Base-by-base conservation (phyloP, 768 basidiomycete genomes). In the Agaricus sinodeliciosus region DNA sequence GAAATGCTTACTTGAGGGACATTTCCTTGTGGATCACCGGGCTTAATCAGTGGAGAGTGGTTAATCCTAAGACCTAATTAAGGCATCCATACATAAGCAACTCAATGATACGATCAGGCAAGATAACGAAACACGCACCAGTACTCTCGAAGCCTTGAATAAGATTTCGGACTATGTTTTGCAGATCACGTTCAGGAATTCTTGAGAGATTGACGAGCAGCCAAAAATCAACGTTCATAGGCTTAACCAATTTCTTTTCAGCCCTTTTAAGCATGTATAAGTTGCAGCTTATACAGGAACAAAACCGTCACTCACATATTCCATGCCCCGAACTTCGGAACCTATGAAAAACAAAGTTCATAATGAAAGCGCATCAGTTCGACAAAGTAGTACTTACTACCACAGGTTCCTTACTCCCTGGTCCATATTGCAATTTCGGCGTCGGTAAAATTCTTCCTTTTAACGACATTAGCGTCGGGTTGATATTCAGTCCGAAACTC, bases 261-360 rank as follows among this genome's bases (percentile, higher is more conserved):
- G 84, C 73, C 84, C 83, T 87, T 57, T 43, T 31, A 43, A 65
- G 54, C 72, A 77, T 57, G 22, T 22, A 22, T 22, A 22, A 22
- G 22, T 22, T 22, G 22, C 22, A 22, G 22, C 22, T 22, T 22
- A 22, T 22, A 22, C 2, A 3, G 22, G 31, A 49, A 58, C 12
- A 16, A 51, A 39, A 7, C 8, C 11, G 7, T 31, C 31, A 69
- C 77, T 22, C 54, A 82, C 88, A 90, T 87, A 54, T 90, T 90
- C 89, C 90, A 91, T 0, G 80, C 66, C 0, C 90, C 89, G 49
- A 85, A 77, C 3, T 71, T 66, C 0, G 86, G 89, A 37, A 57
- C 63, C 84, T 86, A 56, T n/a, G n/a, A 37, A 45, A 51, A 25
- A 22, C 22, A 59, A 41, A 53, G 47, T 11, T 35, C 46, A 11